Percentiles rank a stretch among this genome's conserved stretches.
These are phyloP conservation scores for Pyrenophora teres DNA, from an alignment of 2,329 filamentous ascomycete genomes.

Conservation along the genomic window DNA sequence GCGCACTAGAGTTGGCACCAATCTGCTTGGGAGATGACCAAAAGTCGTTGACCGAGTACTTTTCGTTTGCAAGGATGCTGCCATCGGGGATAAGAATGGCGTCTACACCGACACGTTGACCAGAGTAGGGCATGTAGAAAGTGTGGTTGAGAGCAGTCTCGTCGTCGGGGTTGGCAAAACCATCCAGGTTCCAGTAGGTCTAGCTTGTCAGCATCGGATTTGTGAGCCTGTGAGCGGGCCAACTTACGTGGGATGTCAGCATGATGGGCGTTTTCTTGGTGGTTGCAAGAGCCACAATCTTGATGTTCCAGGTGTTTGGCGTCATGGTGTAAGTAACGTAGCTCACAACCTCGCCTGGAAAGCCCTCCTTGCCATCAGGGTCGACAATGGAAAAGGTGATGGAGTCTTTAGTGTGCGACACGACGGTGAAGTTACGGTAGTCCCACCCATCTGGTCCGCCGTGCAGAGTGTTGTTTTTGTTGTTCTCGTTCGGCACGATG, in stretches of 20 bases:
- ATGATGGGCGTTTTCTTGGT: conserved; percentile 82
- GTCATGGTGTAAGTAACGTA: conserved; percentile 74
- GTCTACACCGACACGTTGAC: conserved; percentile 70
- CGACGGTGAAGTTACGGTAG: conserved; percentile 75
- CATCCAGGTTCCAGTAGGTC: conserved; percentile 84
- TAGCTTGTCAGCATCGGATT: conserved; percentile 42
- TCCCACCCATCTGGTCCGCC: conserved; percentile 76
- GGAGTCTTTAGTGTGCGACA: conserved; percentile 66
- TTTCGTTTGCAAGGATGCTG: conserved; percentile 69
- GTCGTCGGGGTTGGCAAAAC: conserved; percentile 74
- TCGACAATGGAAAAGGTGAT: conserved; percentile 79
- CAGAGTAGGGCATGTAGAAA: conserved; percentile 72
- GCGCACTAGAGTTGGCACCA: conserved; percentile 68
- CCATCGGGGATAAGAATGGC: conserved; percentile 55
- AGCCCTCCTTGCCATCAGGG: conserved; percentile 73
- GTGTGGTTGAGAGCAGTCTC: conserved; percentile 70
- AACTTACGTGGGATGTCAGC: conserved; percentile 69
- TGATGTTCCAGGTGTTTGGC: conserved; percentile 71
- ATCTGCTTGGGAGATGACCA: conserved; percentile 82
- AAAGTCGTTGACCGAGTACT: conserved; percentile 75
- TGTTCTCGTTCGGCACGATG: conserved; percentile 63
- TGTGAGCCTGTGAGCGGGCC: neutral
- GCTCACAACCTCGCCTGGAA: conserved; percentile 76
- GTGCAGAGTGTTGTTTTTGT: conserved; percentile 66
- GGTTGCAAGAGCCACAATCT: conserved; percentile 71